These are phyloP conservation scores for Sungouiozyma intestinalis DNA, from an alignment of 805 yeast species.

Conservation along the genomic window DNA sequence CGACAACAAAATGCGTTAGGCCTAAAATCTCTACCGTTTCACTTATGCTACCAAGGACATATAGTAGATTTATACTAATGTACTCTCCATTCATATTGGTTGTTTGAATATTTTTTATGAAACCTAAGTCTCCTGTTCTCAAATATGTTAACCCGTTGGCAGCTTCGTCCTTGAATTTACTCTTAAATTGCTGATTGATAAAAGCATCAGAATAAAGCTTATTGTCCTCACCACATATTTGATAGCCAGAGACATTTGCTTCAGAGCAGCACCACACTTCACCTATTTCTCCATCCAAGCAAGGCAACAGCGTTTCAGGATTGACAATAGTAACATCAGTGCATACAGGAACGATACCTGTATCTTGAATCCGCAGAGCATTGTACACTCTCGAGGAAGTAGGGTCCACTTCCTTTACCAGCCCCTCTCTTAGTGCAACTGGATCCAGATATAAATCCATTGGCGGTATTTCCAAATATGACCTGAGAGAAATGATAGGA, in stretches of 20 bases:
- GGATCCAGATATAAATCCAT: slow-evolving; percentile 83
- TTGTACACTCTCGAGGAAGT: slow-evolving; percentile 6
- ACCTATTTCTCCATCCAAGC: slow-evolving; percentile 87
- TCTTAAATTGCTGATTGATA: slow-evolving; percentile 45
- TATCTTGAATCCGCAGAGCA: slow-evolving; percentile 76
- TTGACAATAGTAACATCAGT: slow-evolving; percentile 91
- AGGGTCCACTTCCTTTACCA: slow-evolving; percentile 68
- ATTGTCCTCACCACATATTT: slow-evolving; percentile 31
- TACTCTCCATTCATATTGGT: slow-evolving; percentile 31
- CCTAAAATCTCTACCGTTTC: slow-evolving; percentile 90
- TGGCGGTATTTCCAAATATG: slow-evolving; percentile 82
- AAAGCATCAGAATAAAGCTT: slow-evolving; percentile 43
- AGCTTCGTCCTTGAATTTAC: slow-evolving; percentile 50
- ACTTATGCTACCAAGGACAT: slow-evolving; percentile 71
- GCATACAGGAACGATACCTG: slow-evolving; percentile 92
- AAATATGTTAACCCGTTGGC: slow-evolving; percentile 55
- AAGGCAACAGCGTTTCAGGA: slow-evolving; percentile 74
- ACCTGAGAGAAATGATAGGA: slow-evolving; percentile 67
- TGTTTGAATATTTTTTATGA: slow-evolving; percentile 61
- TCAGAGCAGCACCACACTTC: slow-evolving; percentile 96
- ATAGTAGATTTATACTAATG: slow-evolving; percentile 59
- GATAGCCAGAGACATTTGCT: slow-evolving; percentile 59
- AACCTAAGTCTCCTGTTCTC: slow-evolving; percentile 92
- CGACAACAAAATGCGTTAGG: slow-evolving; percentile 79
- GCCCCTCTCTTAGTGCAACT: slow-evolving; percentile 80